These are phyloP conservation scores for Fraxinus platypoda DNA, from an alignment of 305 asterid genomes.

Conservation along the genomic window DNA sequence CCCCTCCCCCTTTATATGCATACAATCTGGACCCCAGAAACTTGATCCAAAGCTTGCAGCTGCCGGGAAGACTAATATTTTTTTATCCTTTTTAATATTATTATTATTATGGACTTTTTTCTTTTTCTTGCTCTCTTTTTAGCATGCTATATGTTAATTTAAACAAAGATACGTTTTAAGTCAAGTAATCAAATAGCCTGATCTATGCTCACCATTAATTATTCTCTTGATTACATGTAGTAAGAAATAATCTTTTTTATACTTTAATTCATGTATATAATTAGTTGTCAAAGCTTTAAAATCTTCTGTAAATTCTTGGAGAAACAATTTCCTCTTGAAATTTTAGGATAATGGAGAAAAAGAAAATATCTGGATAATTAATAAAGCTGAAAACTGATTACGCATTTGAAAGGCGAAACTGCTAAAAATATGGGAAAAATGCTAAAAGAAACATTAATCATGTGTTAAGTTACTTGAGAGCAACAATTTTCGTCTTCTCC, in stretches of 20 bases:
- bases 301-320: neutral
- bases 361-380: neutral
- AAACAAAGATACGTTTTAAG: neutral
- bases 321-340: conserved; percentile 2
- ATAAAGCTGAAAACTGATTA: conserved; percentile 5
- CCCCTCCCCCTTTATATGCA: neutral
- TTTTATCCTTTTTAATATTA: neutral
- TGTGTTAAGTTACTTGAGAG: conserved; percentile 14
- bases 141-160: neutral
- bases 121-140: neutral
- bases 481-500: conserved; percentile 8
- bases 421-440: neutral
- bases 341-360: neutral
- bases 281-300: neutral
- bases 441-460: conserved; percentile 9
- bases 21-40: neutral
- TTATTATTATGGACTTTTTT: neutral
- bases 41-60: neutral
- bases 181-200: neutral
- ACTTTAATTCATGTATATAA: neutral
- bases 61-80: neutral
- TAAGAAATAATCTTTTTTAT: neutral
- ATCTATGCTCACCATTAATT: neutral
- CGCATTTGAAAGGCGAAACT: neutral
- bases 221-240: neutral